phyloP scores from a whole-genome alignment of 192 early-diverging fungal genomes.

The Rhizophagus prolifer region DNA sequence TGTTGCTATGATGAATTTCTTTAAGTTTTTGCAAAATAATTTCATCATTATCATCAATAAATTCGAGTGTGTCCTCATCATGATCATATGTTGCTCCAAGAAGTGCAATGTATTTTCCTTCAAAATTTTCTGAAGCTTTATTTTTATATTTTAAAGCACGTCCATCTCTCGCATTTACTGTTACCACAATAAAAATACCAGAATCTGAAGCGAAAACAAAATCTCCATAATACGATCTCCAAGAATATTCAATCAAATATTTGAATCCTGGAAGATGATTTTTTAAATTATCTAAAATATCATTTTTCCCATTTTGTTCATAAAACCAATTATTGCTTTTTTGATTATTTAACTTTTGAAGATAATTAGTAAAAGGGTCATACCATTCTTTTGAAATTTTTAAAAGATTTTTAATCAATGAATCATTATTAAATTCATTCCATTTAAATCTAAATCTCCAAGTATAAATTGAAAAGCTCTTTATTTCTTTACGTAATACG shows the following conservation, averaged over 20 bases:
- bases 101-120: not conserved
- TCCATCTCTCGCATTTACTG: not conserved
- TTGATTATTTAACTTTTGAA: not conserved
- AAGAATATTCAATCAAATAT: slow-evolving; percentile 2
- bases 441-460: not conserved
- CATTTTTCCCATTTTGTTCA: not conserved
- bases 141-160: not conserved
- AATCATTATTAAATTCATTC: not conserved
- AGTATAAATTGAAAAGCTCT: not conserved
- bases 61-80: not conserved
- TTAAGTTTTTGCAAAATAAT: not conserved
- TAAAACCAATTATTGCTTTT: not conserved
- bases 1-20: not conserved
- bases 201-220: slow-evolving; percentile 7
- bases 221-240: not conserved
- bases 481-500: not conserved
- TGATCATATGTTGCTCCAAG: not conserved
- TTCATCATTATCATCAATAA: not conserved
- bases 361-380: not conserved
- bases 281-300: not conserved
- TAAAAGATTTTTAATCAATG: not conserved
- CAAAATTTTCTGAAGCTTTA: not conserved
- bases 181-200: not conserved
- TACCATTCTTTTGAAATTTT: not conserved
- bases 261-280: not conserved